Conservation (phyloP, 257 asterid species). For the Penstemon barbatus region DNA sequence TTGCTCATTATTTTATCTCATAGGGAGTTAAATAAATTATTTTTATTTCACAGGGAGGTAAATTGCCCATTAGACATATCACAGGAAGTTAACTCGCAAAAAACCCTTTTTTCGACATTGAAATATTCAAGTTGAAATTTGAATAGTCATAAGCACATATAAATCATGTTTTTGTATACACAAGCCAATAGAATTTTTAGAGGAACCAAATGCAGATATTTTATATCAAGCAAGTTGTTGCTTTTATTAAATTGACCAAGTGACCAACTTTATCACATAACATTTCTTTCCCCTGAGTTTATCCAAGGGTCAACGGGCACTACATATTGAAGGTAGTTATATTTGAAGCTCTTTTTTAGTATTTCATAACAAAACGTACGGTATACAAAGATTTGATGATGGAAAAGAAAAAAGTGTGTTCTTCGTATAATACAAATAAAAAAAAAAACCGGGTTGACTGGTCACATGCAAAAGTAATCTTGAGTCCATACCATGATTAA, state of each 20-base stretch:
- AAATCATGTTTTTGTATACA: too few species aligned
- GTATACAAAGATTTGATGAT: constrained; percentile 19
- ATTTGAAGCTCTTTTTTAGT: constrained; percentile 21
- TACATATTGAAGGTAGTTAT: constrained; percentile 20
- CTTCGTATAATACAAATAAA: constrained; percentile 15
- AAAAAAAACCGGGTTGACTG: constrained; percentile 14
- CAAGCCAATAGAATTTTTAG: background rate
- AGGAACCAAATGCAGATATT: background rate
- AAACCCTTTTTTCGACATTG: too few species aligned
- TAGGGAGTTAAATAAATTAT: too few species aligned
- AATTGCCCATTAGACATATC: too few species aligned
- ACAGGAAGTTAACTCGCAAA: too few species aligned
- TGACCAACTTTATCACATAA: background rate
- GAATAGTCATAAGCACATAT: too few species aligned
- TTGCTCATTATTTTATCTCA: too few species aligned
- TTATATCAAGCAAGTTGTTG: constrained; percentile 13
- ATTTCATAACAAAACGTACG: constrained; percentile 25
- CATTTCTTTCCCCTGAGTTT: background rate
- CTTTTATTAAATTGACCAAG: background rate
- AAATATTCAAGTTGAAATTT: too few species aligned
- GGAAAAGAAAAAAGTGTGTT: constrained; percentile 6
- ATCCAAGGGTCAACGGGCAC: constrained; percentile 12
- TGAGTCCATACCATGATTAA: constrained; percentile 12
- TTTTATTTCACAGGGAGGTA: too few species aligned
- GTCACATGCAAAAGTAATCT: background rate